Evolutionary conservation across 371 early-diverging fungal genomes (phyloP).

Genomic region (Mortierella sp.): DNA sequence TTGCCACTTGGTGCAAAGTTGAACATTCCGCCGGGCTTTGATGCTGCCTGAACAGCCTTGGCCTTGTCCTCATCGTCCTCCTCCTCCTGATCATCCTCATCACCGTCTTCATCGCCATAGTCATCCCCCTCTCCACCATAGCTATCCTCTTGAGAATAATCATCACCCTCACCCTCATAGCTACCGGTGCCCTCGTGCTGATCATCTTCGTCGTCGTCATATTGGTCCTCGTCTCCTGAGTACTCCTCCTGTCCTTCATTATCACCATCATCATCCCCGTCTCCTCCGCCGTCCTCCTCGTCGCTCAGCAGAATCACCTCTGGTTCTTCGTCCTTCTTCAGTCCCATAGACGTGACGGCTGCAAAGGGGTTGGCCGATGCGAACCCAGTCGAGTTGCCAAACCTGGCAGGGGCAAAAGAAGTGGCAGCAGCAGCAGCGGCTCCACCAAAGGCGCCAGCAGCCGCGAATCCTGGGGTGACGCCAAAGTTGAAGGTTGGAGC

Average conservation of each 20-base stretch:
- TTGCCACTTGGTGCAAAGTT: conserved; percentile 5
- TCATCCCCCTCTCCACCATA: conserved; percentile 5
- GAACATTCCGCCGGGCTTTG: conserved; percentile 3
- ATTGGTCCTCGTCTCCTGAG: neutral
- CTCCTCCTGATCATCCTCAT: neutral
- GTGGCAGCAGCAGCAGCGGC: neutral
- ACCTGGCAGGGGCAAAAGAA: neutral
- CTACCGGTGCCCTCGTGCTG: neutral
- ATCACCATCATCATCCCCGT: conserved; percentile 5
- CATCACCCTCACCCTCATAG: conserved; percentile 13
- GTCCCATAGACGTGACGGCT: neutral
- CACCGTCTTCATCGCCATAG: neutral
- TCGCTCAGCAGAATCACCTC: conserved; percentile 12
- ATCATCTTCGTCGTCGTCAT: conserved; percentile 11
- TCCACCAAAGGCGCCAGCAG: neutral
- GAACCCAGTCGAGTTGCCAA: neutral
- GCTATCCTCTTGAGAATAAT: neutral
- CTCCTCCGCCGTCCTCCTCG: conserved; percentile 13
- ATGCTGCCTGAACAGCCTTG: neutral
- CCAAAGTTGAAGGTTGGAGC: conserved; percentile 29
- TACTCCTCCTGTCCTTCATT: conserved; percentile 12
- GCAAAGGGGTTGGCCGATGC: conserved; percentile 6
- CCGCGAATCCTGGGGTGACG: neutral
- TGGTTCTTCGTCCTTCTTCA: neutral
- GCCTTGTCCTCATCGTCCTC: neutral